Base-by-base conservation (phyloP, 768 basidiomycete species). In the Podaxis sp. region DNA sequence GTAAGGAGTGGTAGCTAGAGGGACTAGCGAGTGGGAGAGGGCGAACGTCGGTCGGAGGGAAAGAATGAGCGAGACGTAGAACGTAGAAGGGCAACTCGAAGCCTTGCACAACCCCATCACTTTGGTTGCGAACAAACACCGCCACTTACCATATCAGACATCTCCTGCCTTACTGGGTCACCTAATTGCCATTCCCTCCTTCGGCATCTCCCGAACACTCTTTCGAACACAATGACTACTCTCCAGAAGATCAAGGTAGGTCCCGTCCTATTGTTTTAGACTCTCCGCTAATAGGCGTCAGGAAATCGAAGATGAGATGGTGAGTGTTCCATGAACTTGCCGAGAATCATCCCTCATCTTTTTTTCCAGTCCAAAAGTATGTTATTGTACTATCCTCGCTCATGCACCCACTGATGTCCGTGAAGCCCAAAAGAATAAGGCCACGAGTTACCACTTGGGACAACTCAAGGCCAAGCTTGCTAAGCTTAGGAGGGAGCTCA, bases 261-360 rank as follows among this genome's bases (percentile, higher is more conserved):
- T 66, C 41, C 51, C 56, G 46, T 36, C 52, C 60, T 64, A 66
- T 70, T 74, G 62, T 72, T 8, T 59, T 51, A 58, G 36, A 26
- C 56, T 66, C 58, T 58, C 51, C 20, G 52, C 51, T 83, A 60
- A 44, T 56, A 8, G 64, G 37, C 50, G 30, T 22, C 64, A 93
- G 90, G 93, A 94, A 87, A 86, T 96, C 75, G 94, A 96, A 84
- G 93, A 94, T 92, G 94, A 95, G 77, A 95, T 95, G 95, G 93
- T 91, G 72, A 80, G 85, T 75, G 26, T 6, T 37, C 54, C n/a
- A 4, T 38, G n/a, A 46, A 46, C 15, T 38, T 24, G 10, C 22
- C 26, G 4, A 24, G 7, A 12, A 66, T 58, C 61, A 37, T 67
- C 33, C 60, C 64, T 50, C 8, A 50, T 50, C 26, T 67, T 60